phyloP scores from a whole-genome alignment of 73 alveolate genomes.

The Blepharisma stoltei region DNA sequence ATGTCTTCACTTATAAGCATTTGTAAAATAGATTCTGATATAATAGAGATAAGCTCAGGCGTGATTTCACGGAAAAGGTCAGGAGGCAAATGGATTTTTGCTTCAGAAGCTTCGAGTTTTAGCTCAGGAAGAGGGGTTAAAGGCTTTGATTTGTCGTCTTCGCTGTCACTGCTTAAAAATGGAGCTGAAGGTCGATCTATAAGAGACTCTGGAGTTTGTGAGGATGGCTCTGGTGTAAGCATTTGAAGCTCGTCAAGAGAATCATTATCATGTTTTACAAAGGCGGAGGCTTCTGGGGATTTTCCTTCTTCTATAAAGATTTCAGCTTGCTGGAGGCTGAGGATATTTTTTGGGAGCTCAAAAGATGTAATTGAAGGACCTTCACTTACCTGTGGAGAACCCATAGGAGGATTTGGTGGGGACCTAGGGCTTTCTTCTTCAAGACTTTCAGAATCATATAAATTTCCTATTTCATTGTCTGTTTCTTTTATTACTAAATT shows the following conservation, averaged over 20 bases:
- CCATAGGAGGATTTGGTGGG: conserved; percentile 10
- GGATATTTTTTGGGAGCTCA: not conserved
- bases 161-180: not conserved
- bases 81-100: not conserved
- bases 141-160: not conserved
- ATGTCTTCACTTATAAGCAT: not conserved
- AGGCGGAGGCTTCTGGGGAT: too few species aligned
- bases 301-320: not conserved
- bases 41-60: not conserved
- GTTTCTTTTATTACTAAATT: too few species aligned
- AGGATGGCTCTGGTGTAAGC: not conserved
- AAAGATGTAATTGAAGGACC: not conserved
- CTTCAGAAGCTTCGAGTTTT: not conserved
- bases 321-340: not conserved
- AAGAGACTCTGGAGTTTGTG: not conserved
- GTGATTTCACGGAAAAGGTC: not conserved
- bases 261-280: too few species aligned
- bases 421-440: not conserved
- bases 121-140: not conserved
- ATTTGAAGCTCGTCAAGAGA: too few species aligned
- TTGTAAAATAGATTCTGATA: not conserved
- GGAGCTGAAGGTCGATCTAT: conserved; percentile 11
- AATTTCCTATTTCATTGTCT: too few species aligned
- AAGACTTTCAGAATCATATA: too few species aligned
- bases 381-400: not conserved